phyloP scores from a whole-genome alignment of 2,329 filamentous ascomycete genomes.

The Penicillium sp. region DNA sequence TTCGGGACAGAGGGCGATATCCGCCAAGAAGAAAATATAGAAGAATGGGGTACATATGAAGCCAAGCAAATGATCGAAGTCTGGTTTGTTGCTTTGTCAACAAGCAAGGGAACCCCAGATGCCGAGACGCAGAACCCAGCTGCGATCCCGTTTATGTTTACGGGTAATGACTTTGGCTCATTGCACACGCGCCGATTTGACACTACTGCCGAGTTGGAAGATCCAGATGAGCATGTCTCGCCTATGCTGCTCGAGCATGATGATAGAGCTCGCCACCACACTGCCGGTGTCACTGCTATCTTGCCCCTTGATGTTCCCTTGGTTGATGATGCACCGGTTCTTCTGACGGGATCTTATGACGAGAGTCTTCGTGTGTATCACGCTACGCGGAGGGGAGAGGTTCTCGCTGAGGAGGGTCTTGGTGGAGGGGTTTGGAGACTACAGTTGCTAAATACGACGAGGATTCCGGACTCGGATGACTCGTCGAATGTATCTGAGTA shows the following conservation, averaged over 20 bases:
- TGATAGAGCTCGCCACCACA: conserved; percentile 61
- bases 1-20: conserved; percentile 46
- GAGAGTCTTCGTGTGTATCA: conserved; percentile 69
- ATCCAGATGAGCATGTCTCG: conserved; percentile 16
- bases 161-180: conserved; percentile 42
- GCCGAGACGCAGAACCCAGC: background rate
- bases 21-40: conserved; percentile 14
- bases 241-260: conserved; percentile 30
- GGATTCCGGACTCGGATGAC: background rate
- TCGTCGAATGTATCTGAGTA: conserved; percentile 12
- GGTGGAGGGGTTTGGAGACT: conserved; percentile 86
- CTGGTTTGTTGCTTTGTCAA: conserved; percentile 41
- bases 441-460: conserved; percentile 50
- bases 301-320: conserved; percentile 59
- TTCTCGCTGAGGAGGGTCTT: conserved; percentile 66
- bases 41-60: conserved; percentile 29
- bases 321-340: conserved; percentile 52
- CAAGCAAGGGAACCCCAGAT: conserved; percentile 9
- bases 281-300: conserved; percentile 85
- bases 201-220: conserved; percentile 19
- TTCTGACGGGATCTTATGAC: conserved; percentile 90
- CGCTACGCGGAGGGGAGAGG: conserved; percentile 41
- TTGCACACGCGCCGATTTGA: conserved; percentile 35
- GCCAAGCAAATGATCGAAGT: conserved; percentile 39
- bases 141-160: conserved; percentile 35